Evolutionary conservation across 768 basidiomycete genomes (phyloP), one percentile per base, ranked within the genome.

Genomic region (Leccinum uliginosum): DNA sequence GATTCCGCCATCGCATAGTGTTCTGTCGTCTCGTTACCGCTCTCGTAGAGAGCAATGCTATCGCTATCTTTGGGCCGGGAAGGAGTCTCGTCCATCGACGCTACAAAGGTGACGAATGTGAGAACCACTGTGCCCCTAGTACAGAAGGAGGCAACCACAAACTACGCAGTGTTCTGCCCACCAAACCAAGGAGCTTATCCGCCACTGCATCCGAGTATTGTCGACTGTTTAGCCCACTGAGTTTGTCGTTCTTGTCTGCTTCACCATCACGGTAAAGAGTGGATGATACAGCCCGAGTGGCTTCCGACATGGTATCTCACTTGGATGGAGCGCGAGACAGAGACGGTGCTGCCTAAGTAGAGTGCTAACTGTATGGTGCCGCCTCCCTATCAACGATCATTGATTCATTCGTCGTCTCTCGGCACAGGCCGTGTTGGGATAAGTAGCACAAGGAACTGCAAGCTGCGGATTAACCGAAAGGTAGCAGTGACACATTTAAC

Each of bases 151-250:
- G 43, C 1, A n/a, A 40, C 23, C 24, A 78, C 85, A 62, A 71
- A 91, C 91, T 72, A 67, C 77, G 57, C 34, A 93, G 73, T 21
- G 77, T 77, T 62, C 92, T 80, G 24, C 91, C 91, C 19, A 80
- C 75, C 54, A 93, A 73, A 23, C 92, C 92, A 55, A 94, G 84
- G 66, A 93, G 74, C 69, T 85, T 76, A 73, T 94, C 92, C 45
- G 92, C 88, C 49, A 90, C 91, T 43, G 85, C 83, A 62, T 89
- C 88, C 30, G 87, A 83, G 72, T 93, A 93, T 61, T 88, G 90
- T 62, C 80, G 83, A 66, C 90, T 92, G 71, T 94, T 94, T 63
- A 92, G 82, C 58, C 85, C 83, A 66, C 79, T 76, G 44, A 77
- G 70, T 23, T 79, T 80, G 40, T 59, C 71, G n/a, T 68, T 68